These are phyloP conservation scores for Codiaeum variegatum DNA, from an alignment of 441 rosid genomes.

Conservation along the genomic window DNA sequence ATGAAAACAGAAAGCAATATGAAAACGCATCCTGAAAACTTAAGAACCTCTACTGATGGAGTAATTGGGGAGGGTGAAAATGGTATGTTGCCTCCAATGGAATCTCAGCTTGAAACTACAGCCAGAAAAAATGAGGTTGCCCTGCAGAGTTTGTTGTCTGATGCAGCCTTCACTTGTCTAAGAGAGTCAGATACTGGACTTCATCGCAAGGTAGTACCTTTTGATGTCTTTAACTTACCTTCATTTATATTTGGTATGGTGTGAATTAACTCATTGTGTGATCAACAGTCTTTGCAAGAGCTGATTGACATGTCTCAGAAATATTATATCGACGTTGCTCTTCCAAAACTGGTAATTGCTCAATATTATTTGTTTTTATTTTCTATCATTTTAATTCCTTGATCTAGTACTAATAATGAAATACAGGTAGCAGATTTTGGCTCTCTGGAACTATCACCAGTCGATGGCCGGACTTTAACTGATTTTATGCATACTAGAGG, in stretches of 20 bases:
- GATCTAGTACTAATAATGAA: conserved; percentile 25
- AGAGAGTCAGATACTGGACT: conserved; percentile 53
- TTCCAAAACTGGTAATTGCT: conserved; percentile 60
- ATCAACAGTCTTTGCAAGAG: conserved; percentile 48
- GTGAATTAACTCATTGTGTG: conserved; percentile 33
- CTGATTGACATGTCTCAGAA: conserved; percentile 47
- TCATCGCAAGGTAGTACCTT: conserved; percentile 45
- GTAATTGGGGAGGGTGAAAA: conserved; percentile 40
- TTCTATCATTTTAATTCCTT: conserved; percentile 16
- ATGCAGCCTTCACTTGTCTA: conserved; percentile 43
- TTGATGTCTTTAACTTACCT: conserved; percentile 20
- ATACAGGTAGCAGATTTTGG: conserved; percentile 71
- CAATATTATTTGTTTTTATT: conserved; percentile 15
- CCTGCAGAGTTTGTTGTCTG: conserved; percentile 41
- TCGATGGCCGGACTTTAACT: conserved; percentile 64
- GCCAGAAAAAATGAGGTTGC: conserved; percentile 32
- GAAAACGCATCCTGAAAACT: conserved; percentile 39
- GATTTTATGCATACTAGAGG: conserved; percentile 79
- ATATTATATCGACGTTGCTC: conserved; percentile 56
- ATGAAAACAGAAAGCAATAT: conserved; percentile 46
- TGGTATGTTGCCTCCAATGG: conserved; percentile 37
- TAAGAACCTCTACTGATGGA: conserved; percentile 36
- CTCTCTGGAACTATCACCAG: conserved; percentile 66
- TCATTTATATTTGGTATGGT: conserved; percentile 15
- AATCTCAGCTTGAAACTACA: conserved; percentile 37